Conservation (phyloP, 73 alveolate species). For the Paraurostyla sp. region DNA sequence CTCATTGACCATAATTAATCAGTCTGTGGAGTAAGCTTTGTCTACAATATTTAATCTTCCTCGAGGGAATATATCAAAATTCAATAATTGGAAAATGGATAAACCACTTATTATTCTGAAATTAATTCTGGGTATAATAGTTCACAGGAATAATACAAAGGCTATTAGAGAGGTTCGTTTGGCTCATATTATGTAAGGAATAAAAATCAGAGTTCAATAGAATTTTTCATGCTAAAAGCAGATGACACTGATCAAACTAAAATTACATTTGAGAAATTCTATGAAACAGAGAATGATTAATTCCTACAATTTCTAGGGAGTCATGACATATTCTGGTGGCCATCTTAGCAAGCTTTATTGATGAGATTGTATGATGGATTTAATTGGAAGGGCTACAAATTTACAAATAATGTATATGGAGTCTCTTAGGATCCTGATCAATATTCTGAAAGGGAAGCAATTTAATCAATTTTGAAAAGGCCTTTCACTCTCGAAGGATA, state of each 20-base stretch:
- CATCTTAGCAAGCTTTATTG: neutral
- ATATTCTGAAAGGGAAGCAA: neutral
- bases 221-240: neutral
- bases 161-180: no score
- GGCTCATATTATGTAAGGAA: neutral
- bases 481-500: neutral
- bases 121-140: no score
- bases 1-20: no score
- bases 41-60: no score
- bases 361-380: conserved; percentile 17
- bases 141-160: no score
- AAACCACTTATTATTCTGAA: no score
- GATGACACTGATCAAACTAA: neutral
- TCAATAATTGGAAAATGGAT: no score
- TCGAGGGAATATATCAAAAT: no score
- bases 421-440: neutral
- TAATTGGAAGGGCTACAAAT: conserved; percentile 20
- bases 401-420: neutral
- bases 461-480: neutral
- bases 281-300: neutral
- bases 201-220: neutral
- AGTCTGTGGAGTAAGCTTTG: no score
- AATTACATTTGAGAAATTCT: neutral
- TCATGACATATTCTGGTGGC: conserved; percentile 53
- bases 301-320: neutral